Percentiles rank a stretch among this genome's conserved stretches.
Conservation (phyloP, 805 yeast species). For the Saccharomycopsis lassenensis region DNA sequence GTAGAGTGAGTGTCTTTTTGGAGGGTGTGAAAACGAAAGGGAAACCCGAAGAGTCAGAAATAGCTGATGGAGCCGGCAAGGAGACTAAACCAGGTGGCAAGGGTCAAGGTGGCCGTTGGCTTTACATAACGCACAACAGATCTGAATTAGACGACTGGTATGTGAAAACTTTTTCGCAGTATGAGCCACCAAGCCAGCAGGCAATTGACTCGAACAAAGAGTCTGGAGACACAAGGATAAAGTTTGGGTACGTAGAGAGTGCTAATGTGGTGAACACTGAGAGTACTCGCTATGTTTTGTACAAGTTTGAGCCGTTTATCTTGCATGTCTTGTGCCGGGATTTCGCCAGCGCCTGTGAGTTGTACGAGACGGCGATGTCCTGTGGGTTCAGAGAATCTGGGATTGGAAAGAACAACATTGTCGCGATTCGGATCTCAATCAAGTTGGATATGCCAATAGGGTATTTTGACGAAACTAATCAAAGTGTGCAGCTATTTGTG, state of each 20-base stretch:
- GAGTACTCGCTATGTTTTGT: conserved; percentile 48
- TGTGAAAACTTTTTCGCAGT: background rate
- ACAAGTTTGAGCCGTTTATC: conserved; percentile 78
- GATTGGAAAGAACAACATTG: conserved; percentile 66
- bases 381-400: conserved; percentile 87
- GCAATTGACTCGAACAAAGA: too few relatives aligned
- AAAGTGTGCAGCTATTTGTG: conserved; percentile 34
- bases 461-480: conserved; percentile 26
- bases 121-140: conserved; percentile 64
- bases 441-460: conserved; percentile 74
- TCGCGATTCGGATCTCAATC: conserved; percentile 68
- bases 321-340: conserved; percentile 73
- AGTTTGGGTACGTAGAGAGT: too few relatives aligned
- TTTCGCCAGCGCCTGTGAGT: conserved; percentile 40
- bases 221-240: too few relatives aligned
- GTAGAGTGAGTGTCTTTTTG: conserved; percentile 70
- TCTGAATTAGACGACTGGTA: conserved; percentile 38
- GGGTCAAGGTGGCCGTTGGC: conserved; percentile 79
- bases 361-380: conserved; percentile 64
- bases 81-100: conserved; percentile 57
- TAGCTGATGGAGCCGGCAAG: conserved; percentile 2
- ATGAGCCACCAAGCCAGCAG: too few relatives aligned
- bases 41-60: conserved; percentile 3
- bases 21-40: conserved; percentile 50
- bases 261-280: too few relatives aligned